Evolutionary conservation across 495 filamentous ascomycete species (phyloP), one percentile per base, ranked within the genome.

Genomic region (Podospora anserina): DNA sequence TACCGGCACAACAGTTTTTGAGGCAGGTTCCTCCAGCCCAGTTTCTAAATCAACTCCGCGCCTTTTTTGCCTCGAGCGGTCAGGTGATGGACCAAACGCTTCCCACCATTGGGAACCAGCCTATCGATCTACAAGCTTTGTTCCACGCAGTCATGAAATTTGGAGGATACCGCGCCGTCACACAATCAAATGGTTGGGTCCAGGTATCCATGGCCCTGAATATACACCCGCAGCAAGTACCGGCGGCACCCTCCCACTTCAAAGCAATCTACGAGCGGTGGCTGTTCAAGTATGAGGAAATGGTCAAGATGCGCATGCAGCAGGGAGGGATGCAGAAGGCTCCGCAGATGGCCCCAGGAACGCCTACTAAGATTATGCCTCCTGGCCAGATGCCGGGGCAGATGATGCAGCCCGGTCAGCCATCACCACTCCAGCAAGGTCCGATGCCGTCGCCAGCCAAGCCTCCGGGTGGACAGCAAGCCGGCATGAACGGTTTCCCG

Each of bases 131-230:
- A 53, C 83, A 90, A 62, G 87, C 89, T 60, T 84, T 99, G 7
- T 97, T 92, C 80, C 85, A 86, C 55, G 81, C 84, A 1, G 91
- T 97, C 6, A 85, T 89, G 75, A 84, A 90, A 74, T 75, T 73
- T 27, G 90, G 90, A 19, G 95, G 95, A 2, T 96, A 90, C 53
- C 89, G 88, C 76, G 90, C 86, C 69, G 84, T 96, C 6, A 88
- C 86, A 0, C 81, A 81, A 26, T 82, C 82, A 20, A 89, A 91
- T 67, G 79, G 82, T 69, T 98, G 94, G 94, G 82, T 84, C 7
- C 84, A 86, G 26, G 81, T 96, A 62, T 88, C 92, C 1, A 85
- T 86, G 53, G 79, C 83, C 28, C 79, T 97, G 65, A 86, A 89
- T 16, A 89, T 93, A 64, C 81, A 85, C 18, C 86, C 80, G 26